A percentile compares a stretch with the other conserved stretches of the same genome.
phyloP scores from a whole-genome alignment of 306 rosid species.

The Rosa multiflora region DNA sequence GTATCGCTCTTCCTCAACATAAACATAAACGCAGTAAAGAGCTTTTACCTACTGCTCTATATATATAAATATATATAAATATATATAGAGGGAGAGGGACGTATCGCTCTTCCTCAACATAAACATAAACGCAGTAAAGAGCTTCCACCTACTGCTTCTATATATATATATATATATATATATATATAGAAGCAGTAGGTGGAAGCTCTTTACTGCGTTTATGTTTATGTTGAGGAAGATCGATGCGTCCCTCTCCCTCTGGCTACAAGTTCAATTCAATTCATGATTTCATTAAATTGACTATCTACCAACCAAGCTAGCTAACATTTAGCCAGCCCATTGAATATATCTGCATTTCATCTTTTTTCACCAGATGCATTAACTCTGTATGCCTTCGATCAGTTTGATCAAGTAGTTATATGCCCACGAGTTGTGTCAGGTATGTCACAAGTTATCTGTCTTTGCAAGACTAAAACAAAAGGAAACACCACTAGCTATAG shows the following conservation, averaged over 20 bases:
- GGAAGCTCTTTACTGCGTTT: background rate
- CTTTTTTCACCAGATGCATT: constrained; percentile 4
- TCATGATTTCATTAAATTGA: background rate
- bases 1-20: no score
- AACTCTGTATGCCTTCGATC: background rate
- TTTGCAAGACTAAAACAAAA: background rate
- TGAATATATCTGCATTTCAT: background rate
- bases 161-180: no score
- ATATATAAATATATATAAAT: no score
- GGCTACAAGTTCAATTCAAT: background rate
- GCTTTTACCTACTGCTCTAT: no score
- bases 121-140: no score
- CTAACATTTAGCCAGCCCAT: background rate
- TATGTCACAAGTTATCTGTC: background rate
- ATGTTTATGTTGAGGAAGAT: background rate
- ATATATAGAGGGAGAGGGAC: no score
- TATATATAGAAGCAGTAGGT: constrained; percentile 7
- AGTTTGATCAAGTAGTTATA: background rate
- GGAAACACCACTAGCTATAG: background rate
- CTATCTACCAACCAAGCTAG: background rate
- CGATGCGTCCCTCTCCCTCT: background rate
- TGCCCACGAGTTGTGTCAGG: background rate
- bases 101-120: no score
- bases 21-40: no score
- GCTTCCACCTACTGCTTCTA: no score